A percentile compares a stretch with the other conserved stretches of the same genome.
Conservation (phyloP, 2,329 filamentous ascomycete species). For the Dryadomyces quercus-mongolicae region DNA sequence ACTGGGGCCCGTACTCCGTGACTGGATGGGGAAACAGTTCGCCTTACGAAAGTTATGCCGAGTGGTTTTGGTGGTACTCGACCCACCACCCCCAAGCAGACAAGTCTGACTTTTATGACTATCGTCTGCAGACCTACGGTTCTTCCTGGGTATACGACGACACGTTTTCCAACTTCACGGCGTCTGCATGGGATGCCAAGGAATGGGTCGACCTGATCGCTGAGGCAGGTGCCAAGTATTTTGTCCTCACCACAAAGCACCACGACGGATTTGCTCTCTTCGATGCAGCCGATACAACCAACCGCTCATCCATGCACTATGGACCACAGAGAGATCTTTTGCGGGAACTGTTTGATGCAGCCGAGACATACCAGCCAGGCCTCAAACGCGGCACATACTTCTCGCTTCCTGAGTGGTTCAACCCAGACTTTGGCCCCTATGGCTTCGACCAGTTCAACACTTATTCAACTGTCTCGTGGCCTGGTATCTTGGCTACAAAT, state of each 20-base stretch:
- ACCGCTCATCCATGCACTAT: slow-evolving; percentile 27
- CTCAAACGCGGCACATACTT: slow-evolving; percentile 34
- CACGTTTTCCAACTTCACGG: slow-evolving; percentile 21
- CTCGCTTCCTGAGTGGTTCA: slow-evolving; percentile 37
- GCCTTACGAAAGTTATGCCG: slow-evolving; percentile 27
- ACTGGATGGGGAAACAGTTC: slow-evolving; percentile 40
- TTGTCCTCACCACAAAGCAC: slow-evolving; percentile 33
- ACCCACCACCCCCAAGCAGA: slow-evolving; percentile 16
- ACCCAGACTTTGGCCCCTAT: slow-evolving; percentile 30
- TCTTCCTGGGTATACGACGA: slow-evolving; percentile 14
- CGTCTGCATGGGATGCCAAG: slow-evolving; percentile 8
- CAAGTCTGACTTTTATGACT: slow-evolving; percentile 11
- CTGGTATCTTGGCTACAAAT: slow-evolving; percentile 26
- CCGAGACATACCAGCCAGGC: slow-evolving; percentile 25
- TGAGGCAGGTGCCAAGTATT: slow-evolving; percentile 27
- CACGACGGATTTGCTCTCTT: slow-evolving; percentile 36
- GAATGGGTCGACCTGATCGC: slow-evolving; percentile 25
- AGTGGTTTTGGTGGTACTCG: slow-evolving; percentile 35
- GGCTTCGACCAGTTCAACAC: slow-evolving; percentile 20
- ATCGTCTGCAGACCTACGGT: slow-evolving; percentile 11
- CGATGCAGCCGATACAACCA: slow-evolving; percentile 22
- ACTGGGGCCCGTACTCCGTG: slow-evolving; percentile 45
- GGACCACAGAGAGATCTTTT: slow-evolving; percentile 28
- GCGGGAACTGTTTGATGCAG: slow-evolving; percentile 30
- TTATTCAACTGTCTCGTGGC: slow-evolving; percentile 16